Evolutionary conservation across 2,329 filamentous ascomycete species (phyloP), one percentile per base, ranked within the genome.

Genomic region (Claviceps sorghi): DNA sequence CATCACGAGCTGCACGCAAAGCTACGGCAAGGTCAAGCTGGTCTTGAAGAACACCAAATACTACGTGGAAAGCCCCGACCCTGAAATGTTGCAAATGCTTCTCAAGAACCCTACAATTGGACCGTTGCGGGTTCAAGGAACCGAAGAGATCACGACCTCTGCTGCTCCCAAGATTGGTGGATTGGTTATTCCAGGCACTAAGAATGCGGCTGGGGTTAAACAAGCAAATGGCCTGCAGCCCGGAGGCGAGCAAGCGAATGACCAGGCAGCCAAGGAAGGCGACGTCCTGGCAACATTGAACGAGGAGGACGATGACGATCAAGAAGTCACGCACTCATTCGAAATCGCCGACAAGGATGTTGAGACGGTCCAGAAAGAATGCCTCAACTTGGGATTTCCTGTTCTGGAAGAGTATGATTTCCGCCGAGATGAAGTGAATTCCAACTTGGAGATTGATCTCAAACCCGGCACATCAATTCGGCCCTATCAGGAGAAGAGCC

Each of bases 391-490:
- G 49, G 85, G 84, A 29, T 85, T 88, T 56, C 93, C 93, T 3
- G 84, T 95, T 9, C 79, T 96, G 9, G 90, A 97, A 66, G 93
- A 98, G 68, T 98, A 98, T 67, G 93, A 98, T 66, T 98, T 97
- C 67, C 79, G 89, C 53, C 90, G 93, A 59, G 93, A 98, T 65
- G 80, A 86, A 55, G 78, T 82, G 59, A 98, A 97, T 62, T 80
- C 91, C 1, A 95, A 88, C 49, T 73, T 98, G 38, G 89, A 97
- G 53, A 98, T 98, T 59, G 91, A 97, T 65, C 74, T 97, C 48
- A 86, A 86, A 60, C 90, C 91, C 0, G 83, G 84, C 53, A 91
- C 90, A 0, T 86, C 91, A 62, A 97, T 97, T 64, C 83, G 91
- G 65, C 72, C 95, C 56, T 98, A 98, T 61, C 93, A 98, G 65